A percentile compares a stretch with the other conserved stretches of the same genome.
Evolutionary conservation across 805 yeast species (phyloP).

Genomic region (Starmerella apis): DNA sequence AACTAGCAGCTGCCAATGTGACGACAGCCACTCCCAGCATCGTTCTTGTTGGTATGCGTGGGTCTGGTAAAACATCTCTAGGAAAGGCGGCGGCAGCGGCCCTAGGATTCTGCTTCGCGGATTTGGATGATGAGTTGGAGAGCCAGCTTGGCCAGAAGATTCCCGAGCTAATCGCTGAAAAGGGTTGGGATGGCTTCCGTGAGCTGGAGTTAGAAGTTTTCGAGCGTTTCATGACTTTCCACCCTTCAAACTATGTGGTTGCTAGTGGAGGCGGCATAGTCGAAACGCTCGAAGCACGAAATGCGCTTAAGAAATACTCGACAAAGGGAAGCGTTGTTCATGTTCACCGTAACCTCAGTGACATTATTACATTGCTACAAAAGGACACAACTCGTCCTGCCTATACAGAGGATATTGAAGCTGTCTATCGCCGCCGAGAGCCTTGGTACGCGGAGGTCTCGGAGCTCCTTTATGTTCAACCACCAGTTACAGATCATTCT

Average conservation of each 20-base stretch:
- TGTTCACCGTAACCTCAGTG: conserved; percentile 75
- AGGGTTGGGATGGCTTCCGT: conserved; percentile 87
- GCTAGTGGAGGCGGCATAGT: conserved; percentile 97
- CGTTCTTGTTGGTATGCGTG: conserved; percentile 91
- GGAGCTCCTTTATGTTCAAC: conserved; percentile 64
- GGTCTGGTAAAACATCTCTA: conserved; percentile 87
- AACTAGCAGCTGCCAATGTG: not conserved
- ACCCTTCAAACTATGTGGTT: conserved; percentile 50
- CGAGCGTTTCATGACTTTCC: conserved; percentile 37
- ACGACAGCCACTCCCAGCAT: conserved; percentile 43
- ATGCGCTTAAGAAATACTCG: conserved; percentile 45
- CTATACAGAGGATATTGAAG: conserved; percentile 62
- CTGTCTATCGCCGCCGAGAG: conserved; percentile 79
- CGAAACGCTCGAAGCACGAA: conserved; percentile 61
- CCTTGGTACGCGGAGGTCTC: conserved; percentile 70
- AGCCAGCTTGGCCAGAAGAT: conserved; percentile 35
- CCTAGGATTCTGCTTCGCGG: conserved; percentile 52
- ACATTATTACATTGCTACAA: conserved; percentile 63
- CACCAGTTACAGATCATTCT: conserved; percentile 42
- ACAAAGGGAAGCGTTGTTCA: conserved; percentile 65
- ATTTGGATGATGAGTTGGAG: conserved; percentile 67
- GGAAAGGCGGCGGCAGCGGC: conserved; percentile 66
- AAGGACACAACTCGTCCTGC: conserved; percentile 83
- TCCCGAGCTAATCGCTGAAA: conserved; percentile 43
- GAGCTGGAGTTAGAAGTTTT: conserved; percentile 50